These are phyloP conservation scores for Bretziella fagacearum DNA, from an alignment of 2,329 filamentous ascomycete species.

Conservation along the genomic window DNA sequence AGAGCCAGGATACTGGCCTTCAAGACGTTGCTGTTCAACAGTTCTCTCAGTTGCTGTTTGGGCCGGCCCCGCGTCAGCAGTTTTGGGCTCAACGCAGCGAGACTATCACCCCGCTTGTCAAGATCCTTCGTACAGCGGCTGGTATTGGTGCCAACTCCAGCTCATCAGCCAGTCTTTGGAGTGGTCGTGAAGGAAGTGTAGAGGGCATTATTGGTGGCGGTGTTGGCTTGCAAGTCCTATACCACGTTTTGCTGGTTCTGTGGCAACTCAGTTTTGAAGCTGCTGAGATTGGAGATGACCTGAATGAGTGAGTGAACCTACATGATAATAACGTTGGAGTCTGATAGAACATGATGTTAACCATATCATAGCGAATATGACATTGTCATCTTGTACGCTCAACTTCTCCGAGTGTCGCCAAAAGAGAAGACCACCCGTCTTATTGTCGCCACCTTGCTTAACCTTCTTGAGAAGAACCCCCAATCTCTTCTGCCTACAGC, in stretches of 20 bases:
- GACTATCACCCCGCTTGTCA: conserved; percentile 65
- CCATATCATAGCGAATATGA: conserved; percentile 97
- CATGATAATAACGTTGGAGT: too few species aligned
- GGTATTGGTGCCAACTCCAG: conserved; percentile 50
- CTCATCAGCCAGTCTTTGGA: conserved; percentile 45
- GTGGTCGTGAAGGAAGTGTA: conserved; percentile 44
- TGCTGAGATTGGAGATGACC: conserved; percentile 49
- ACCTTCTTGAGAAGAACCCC: conserved; percentile 56
- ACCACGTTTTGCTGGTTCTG: conserved; percentile 80
- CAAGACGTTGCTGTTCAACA: conserved; percentile 93
- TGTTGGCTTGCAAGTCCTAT: conserved; percentile 80
- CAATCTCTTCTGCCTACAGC: conserved; percentile 67
- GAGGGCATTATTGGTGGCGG: conserved; percentile 55
- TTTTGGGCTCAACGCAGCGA: conserved; percentile 88
- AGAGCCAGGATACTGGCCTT: conserved; percentile 70
- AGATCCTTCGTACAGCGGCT: conserved; percentile 65
- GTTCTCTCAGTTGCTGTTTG: conserved; percentile 71
- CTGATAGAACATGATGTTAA: too few species aligned
- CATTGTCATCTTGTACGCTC: conserved; percentile 78
- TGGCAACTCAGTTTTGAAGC: conserved; percentile 98
- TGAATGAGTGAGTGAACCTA: conserved; percentile 78
- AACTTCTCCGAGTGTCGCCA: conserved; percentile 76
- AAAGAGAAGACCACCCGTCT: conserved; percentile 97
- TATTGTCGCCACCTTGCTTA: conserved; percentile 74
- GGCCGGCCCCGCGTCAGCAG: conserved; percentile 52